Evolutionary conservation across 2,329 filamentous ascomycete genomes (phyloP), one percentile per base, ranked within the genome.

Genomic region (Fusarium euwallaceae): DNA sequence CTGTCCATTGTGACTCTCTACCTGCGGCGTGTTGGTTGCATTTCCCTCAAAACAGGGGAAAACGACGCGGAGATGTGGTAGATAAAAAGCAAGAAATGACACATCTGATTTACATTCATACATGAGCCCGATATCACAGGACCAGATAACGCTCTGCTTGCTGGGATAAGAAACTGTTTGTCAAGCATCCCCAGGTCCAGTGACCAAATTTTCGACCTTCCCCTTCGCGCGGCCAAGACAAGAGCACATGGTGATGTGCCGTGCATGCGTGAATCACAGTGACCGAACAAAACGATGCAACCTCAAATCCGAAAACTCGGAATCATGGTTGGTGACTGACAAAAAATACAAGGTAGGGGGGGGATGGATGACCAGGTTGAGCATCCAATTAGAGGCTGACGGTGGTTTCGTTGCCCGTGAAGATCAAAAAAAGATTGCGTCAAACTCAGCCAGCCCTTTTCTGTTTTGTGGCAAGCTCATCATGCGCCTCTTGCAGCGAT

Each of bases 281-380:
- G 59, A 71, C 27, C 11, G 22, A 65, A 24, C 22, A 24, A 24
- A 24, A 24, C 22, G 24, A 24, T 74, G 61, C 48, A 51, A 76
- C 71, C 53, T 64, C 20, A 64, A 59, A 72, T 74, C 69, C 41
- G 58, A 60, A 64, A 48, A 27, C 45, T 56, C 29, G 69, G 71
- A 65, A 68, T 63, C 64, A 58, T 29, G 61, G 39, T 14, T 51
- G 16, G 39, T 22, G 24, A n/a, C 24, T 17, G 56, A 34, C 55
- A 27, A 39, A 32, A 32, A 27, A 27, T 14, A 27, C 17, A 51
- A n/a, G 27, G 29, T 37, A 61, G 24, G 70, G 48, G 48, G 24
- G 24, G 24, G 24, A 32, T 10, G 10, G 16, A 41, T 53, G 48
- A 53, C 48, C 17, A 3, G 39, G 60, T 20, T 41, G 27, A 63